A percentile compares a stretch with the other conserved stretches of the same genome.
Evolutionary conservation across 129 eudicot species (phyloP).

Genomic region (Calendula officinalis): DNA sequence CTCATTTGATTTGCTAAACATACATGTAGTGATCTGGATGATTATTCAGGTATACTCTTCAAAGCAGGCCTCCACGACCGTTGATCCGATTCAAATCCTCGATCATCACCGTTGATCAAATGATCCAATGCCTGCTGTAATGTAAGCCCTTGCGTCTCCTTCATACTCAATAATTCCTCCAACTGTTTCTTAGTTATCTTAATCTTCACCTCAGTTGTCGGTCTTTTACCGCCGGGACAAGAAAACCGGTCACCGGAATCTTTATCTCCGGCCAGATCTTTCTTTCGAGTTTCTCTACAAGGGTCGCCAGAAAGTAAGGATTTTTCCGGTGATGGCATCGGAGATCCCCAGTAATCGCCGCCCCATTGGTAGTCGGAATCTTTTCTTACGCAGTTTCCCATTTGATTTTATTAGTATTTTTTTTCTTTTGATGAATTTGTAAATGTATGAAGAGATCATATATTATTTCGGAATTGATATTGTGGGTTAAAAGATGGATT

Average conservation of each 20-base stretch:
- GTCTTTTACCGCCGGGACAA: background rate
- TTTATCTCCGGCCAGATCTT: constrained; percentile 7
- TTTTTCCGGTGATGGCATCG: constrained; percentile 20
- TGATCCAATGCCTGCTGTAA: constrained; percentile 36
- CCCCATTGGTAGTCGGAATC: constrained; percentile 42
- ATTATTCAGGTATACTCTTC: constrained; percentile 48
- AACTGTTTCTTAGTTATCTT: constrained; percentile 50
- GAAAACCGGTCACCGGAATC: constrained; percentile 17
- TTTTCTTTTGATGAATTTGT: background rate
- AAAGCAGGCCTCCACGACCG: constrained; percentile 58
- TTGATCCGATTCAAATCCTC: constrained; percentile 25
- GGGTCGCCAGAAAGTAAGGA: constrained; percentile 8
- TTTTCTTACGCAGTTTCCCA: constrained; percentile 53
- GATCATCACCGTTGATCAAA: constrained; percentile 39
- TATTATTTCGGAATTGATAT: constrained; percentile 6
- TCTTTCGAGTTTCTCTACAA: background rate
- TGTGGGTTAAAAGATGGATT: background rate
- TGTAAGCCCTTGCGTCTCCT: constrained; percentile 39
- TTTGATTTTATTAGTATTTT: background rate
- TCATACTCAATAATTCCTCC: constrained; percentile 36
- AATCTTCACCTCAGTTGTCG: constrained; percentile 35
- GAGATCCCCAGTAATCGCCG: constrained; percentile 53
- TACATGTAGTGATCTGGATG: background rate
- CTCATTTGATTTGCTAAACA: background rate
- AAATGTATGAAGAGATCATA: constrained; percentile 6